Conservation (phyloP, 2,329 filamentous ascomycete species). For the Epicoccum nigrum region DNA sequence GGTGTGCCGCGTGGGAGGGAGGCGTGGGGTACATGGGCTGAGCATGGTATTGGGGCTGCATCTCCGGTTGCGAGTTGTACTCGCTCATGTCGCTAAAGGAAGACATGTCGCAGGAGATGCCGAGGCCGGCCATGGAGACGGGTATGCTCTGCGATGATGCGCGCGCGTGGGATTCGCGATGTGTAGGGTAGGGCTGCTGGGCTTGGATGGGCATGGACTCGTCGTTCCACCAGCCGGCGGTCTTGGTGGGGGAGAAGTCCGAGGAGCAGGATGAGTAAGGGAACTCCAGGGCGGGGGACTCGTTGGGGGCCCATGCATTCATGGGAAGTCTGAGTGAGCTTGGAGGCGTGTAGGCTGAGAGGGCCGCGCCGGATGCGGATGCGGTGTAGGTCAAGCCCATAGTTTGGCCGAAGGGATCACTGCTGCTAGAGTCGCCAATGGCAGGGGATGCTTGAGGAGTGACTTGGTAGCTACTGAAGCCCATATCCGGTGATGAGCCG, state of each 20-base stretch:
- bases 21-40: slow-evolving; percentile 5
- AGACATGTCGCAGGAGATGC: slow-evolving; percentile 32
- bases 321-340: slow-evolving; percentile 39
- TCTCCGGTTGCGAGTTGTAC: slow-evolving; percentile 20
- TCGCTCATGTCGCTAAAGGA: slow-evolving; percentile 26
- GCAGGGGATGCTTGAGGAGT: slow-evolving; percentile 43
- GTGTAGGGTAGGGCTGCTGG: slow-evolving; percentile 21
- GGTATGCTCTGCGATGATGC: slow-evolving; percentile 25
- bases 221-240: slow-evolving; percentile 38
- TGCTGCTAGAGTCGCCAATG: slow-evolving; percentile 29
- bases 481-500: slow-evolving; percentile 22
- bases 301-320: slow-evolving; percentile 39
- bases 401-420: slow-evolving; percentile 33
- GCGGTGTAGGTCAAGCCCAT: slow-evolving; percentile 23
- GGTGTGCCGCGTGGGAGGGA: background rate
- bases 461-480: slow-evolving; percentile 41
- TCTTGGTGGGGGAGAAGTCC: slow-evolving; percentile 32
- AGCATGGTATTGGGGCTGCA: background rate
- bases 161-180: slow-evolving; percentile 28
- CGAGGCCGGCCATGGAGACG: slow-evolving; percentile 33
- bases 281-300: slow-evolving; percentile 38
- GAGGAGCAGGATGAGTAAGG: slow-evolving; percentile 37
- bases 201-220: slow-evolving; percentile 20
- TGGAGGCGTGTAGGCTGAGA: slow-evolving; percentile 48
- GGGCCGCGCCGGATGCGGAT: slow-evolving; percentile 31